Percentiles rank a stretch among this genome's conserved stretches.
Evolutionary conservation across 1,139 yeast genomes (phyloP).

Genomic region (Lodderomyces theae): DNA sequence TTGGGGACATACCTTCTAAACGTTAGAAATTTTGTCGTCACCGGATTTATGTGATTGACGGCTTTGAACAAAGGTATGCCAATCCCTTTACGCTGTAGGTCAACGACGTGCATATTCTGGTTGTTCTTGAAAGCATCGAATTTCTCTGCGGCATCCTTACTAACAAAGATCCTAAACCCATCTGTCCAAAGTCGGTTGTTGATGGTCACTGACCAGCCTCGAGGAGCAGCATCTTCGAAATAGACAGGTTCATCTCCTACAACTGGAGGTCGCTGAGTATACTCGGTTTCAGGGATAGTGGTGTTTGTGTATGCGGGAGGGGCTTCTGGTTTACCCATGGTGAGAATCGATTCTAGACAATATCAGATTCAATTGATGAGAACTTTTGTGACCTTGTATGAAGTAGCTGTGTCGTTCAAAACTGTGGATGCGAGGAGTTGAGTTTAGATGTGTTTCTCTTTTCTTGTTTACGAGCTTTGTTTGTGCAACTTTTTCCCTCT

Average conservation of each 20-base stretch:
- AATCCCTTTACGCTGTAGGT: conserved; percentile 11
- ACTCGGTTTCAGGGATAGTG: neutral
- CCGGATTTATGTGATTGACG: conserved; percentile 7
- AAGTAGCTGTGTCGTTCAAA: no score
- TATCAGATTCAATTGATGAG: no score
- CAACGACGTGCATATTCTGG: conserved; percentile 5
- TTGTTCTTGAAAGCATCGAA: conserved; percentile 12
- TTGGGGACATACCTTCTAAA: conserved; percentile 13
- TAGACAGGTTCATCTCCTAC: conserved; percentile 9
- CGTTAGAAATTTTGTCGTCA: conserved; percentile 10
- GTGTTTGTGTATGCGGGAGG: conserved; percentile 8
- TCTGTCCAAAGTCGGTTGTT: conserved; percentile 12
- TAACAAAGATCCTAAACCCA: conserved; percentile 13
- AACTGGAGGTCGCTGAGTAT: neutral
- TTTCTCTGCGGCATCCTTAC: conserved; percentile 13
- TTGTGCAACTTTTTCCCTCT: no score
- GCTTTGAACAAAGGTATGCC: conserved; percentile 15
- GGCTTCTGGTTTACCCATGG: conserved; percentile 2
- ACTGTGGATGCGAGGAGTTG: no score
- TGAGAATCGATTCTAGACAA: no score
- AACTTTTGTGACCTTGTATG: neutral
- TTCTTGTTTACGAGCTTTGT: no score
- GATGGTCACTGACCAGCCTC: conserved; percentile 13
- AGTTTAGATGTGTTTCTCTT: no score
- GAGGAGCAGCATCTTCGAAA: conserved; percentile 7